A percentile compares a stretch with the other conserved stretches of the same genome.
These are phyloP conservation scores for Diaporthe humulicola DNA, from an alignment of 2,329 filamentous ascomycete genomes.

Conservation along the genomic window DNA sequence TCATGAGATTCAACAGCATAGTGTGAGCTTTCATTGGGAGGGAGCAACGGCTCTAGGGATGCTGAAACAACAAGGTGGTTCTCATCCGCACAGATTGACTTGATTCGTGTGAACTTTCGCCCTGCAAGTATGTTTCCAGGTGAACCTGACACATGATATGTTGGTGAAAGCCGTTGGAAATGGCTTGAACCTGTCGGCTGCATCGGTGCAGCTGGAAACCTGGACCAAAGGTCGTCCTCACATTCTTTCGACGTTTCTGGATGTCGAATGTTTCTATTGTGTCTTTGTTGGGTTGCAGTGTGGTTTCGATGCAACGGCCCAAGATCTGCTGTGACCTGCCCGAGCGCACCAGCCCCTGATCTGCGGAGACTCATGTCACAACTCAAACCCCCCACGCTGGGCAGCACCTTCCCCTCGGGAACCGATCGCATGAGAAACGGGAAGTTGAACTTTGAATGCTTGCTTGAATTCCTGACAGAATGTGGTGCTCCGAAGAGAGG, in stretches of 20 bases:
- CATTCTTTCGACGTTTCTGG: neutral
- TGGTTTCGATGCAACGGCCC: neutral
- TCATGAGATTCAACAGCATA: neutral
- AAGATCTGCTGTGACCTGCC: conserved; percentile 14
- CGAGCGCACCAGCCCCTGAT: conserved; percentile 27
- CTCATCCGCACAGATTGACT: neutral
- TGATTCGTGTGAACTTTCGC: neutral
- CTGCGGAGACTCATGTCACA: conserved; percentile 21
- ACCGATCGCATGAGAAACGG: neutral
- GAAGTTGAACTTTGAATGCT: neutral
- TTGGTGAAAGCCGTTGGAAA: neutral
- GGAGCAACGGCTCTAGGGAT: neutral
- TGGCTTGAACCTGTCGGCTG: neutral
- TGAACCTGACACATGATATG: neutral
- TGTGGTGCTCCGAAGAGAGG: neutral
- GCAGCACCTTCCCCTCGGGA: neutral
- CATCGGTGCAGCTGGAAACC: neutral
- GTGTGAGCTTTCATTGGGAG: too few species aligned
- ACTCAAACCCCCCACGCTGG: neutral
- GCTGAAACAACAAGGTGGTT: neutral
- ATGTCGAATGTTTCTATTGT: neutral
- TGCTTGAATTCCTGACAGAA: neutral
- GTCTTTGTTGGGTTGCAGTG: neutral
- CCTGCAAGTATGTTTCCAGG: neutral
- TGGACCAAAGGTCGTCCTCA: too few species aligned